Evolutionary conservation across 305 asterid genomes (phyloP).

Genomic region (Fraxinus ornus): DNA sequence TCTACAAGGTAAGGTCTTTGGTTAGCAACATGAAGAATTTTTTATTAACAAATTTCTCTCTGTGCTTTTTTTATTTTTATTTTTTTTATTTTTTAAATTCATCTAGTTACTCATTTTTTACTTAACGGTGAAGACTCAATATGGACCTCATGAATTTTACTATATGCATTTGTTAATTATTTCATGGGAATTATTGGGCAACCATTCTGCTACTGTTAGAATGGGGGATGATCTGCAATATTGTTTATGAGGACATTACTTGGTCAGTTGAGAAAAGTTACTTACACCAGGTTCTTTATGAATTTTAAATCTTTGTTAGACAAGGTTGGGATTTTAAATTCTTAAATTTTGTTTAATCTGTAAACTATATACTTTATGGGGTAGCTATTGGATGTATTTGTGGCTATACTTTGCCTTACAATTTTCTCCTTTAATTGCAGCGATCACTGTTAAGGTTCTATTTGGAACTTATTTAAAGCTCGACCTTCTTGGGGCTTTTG

Average conservation of each 20-base stretch:
- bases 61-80: not conserved
- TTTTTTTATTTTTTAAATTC: not conserved
- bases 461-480: not conserved
- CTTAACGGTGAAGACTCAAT: slow-evolving; percentile 10
- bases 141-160: not conserved
- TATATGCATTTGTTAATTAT: slow-evolving; percentile 6
- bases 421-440: not conserved
- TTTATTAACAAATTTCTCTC: not conserved
- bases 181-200: slow-evolving; percentile 1
- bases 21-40: not conserved
- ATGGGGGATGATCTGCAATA: not conserved
- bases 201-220: slow-evolving; percentile 1
- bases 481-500: not conserved
- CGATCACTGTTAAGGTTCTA: not conserved
- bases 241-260: slow-evolving; percentile 2
- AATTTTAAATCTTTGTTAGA: not conserved
- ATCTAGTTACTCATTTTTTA: not conserved
- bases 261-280: not conserved
- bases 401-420: not conserved
- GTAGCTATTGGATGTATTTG: not conserved
- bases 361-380: not conserved
- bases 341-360: not conserved
- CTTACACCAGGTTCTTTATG: not conserved
- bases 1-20: slow-evolving; percentile 62
- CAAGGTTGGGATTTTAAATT: not conserved